Evolutionary conservation across 345 rosid species (phyloP), one percentile per base, ranked within the genome.

Genomic region (Gynandropsis gynandra): DNA sequence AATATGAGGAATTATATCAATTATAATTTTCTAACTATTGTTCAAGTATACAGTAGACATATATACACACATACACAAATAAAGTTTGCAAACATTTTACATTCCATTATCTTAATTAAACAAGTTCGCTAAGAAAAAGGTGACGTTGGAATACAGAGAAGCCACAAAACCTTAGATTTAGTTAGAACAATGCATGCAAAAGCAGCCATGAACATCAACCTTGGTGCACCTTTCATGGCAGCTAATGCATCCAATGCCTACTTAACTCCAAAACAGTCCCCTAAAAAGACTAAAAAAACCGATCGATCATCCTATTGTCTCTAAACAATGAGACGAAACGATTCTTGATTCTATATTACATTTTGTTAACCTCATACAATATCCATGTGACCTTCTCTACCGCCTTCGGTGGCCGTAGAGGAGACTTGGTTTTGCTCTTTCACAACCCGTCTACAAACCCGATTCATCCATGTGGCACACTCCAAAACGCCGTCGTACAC

Each of bases 391-490:
- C 19, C 48, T 48, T 10, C 70, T 72, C 70, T 5, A 71, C 64
- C 17, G 69, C 52, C 59, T 73, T 59, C 29, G 10, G 42, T 46
- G 21, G 72, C 49, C 10, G 84, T 75, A 1, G 95, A 80, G 0
- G 86, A 80, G 20, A 82, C 85, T 76, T 85, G 95, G 33, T 85
- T 82, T 14, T 72, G 80, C 44, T 82, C 95, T 61, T 49, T 67
- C 38, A 42, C 66, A 42, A 80, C 65, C 71, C 68, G 64, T 64
- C 56, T 81, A 68, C 78, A 78, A 68, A 68, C 65, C 49, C 72
- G 66, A 29, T 66, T 51, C 31, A 74, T 4, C 80, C 89, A 58
- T 12, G 8, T 56, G 0, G 52, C 32, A 27, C 61, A 43, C 38
- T 56, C 67, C 61, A 53, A 37, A 10, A 10, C 54, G 41, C 41